Evolutionary conservation across 1,284 basidiomycete genomes (phyloP).

Genomic region (Porodaedalea pini): DNA sequence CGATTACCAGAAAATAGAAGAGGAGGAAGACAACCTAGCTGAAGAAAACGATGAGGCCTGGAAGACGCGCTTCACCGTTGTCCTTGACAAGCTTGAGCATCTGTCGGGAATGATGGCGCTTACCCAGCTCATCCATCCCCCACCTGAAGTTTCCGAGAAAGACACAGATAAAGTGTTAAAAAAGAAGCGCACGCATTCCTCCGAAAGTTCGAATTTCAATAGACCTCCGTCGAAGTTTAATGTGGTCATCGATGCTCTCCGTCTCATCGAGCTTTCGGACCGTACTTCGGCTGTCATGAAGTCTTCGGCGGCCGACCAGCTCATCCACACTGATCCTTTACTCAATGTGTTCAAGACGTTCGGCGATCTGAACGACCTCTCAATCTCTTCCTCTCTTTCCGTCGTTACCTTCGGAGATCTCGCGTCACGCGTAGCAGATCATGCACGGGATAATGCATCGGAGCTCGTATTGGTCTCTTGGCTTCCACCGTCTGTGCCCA

Average conservation of each 20-base stretch:
- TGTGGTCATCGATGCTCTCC: no score
- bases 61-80: constrained; percentile 69
- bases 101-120: constrained; percentile 72
- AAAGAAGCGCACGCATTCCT: no score
- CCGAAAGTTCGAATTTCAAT: no score
- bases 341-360: constrained; percentile 62
- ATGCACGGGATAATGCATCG: no score
- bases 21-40: constrained; percentile 15
- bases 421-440: constrained; percentile 47
- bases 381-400: constrained; percentile 48
- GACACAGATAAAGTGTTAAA: no score
- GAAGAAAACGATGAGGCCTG: constrained; percentile 29
- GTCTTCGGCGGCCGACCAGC: constrained; percentile 51
- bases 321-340: constrained; percentile 56
- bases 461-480: constrained; percentile 64
- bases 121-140: constrained; percentile 59
- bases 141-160: no score
- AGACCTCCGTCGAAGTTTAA: no score
- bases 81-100: constrained; percentile 90
- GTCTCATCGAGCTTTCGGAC: no score
- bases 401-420: constrained; percentile 59
- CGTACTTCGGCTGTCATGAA: constrained; percentile 68
- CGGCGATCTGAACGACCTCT: constrained; percentile 52
- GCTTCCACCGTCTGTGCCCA: constrained; percentile 41
- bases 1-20: constrained; percentile 33